A percentile compares a stretch with the other conserved stretches of the same genome.
These are phyloP conservation scores for Blastobotrys indianensis DNA, from an alignment of 1,139 yeast genomes.

Conservation along the genomic window DNA sequence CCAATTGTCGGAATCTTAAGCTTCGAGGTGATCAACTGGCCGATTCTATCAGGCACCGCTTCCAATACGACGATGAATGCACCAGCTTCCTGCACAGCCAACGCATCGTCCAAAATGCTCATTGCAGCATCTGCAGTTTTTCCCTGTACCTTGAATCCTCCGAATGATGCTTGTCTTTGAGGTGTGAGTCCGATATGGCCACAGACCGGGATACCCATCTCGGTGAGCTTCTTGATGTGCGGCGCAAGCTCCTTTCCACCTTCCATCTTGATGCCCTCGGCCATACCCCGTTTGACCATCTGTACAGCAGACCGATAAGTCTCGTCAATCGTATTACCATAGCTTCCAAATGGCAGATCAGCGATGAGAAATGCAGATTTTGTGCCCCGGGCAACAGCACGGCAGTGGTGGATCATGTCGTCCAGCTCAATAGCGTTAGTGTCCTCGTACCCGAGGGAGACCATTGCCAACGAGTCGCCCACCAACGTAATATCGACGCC, in stretches of 20 bases:
- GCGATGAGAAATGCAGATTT: constrained; percentile 64
- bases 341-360: constrained; percentile 86
- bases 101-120: constrained; percentile 61
- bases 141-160: constrained; percentile 90
- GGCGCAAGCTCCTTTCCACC: constrained; percentile 58
- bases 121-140: constrained; percentile 49
- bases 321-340: constrained; percentile 57
- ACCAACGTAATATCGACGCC: constrained; percentile 66
- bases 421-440: constrained; percentile 71
- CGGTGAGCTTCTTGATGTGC: constrained; percentile 47
- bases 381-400: constrained; percentile 71
- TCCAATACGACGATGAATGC: constrained; percentile 72
- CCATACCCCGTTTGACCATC: constrained; percentile 57
- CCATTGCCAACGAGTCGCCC: constrained; percentile 94
- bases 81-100: constrained; percentile 68
- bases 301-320: constrained; percentile 62
- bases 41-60: constrained; percentile 78
- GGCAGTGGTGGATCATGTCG: constrained; percentile 72
- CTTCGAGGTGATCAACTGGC: constrained; percentile 53
- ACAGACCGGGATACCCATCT: constrained; percentile 79
- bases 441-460: constrained; percentile 72
- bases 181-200: constrained; percentile 95
- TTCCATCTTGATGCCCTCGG: constrained; percentile 82
- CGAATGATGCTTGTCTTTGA: constrained; percentile 68
- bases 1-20: constrained; percentile 81